Evolutionary conservation across 768 basidiomycete species (phyloP), one percentile per base, ranked within the genome.

Genomic region (Russula olivacea): DNA sequence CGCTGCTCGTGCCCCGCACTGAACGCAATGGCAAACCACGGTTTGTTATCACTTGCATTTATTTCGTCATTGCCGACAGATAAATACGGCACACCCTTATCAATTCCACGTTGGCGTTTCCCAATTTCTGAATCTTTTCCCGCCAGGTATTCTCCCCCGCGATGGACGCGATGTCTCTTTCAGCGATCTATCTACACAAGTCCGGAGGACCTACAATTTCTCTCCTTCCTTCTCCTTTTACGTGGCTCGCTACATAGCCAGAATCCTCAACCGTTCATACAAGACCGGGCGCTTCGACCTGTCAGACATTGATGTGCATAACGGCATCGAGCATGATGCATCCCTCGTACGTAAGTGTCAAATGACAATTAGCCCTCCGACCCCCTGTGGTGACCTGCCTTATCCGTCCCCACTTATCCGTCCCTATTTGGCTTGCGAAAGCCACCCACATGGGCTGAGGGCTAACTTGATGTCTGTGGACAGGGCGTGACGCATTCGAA

Each of bases 1-100:
- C 77, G 90, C 2, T 82, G 82, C 64, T 81, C 85, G 1, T 91
- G 89, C 66, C 89, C 89, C 1, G 88, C 81, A 14, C 71, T 92
- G 62, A 92, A 93, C 67, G 86, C 88, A 0, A 77, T 93, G 82
- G 88, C 90, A 8, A 92, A 92, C 71, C 90, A 92, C 64, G 91
- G 90, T 90, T 45, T 28, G 63, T 61, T n/a, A 19, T 34, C 15
- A 12, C 15, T 7, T 28, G 6, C 4, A 11, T 17, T 30, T 19
- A 2, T 34, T 38, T 28, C 28, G 28, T 28, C 28, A 28, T 28
- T 4, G 2, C 28, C 28, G 28, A 4, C 4, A 4, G 11, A 36
- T 36, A 11, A 36, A 36, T 3, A 48, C 19, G 23, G 12, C 48
- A 49, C 2, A 5, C 11, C 51, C 19, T 30, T n/a, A 28, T 4